phyloP scores from a whole-genome alignment of 2,329 filamentous ascomycete genomes.

The Xylaria sp. region DNA sequence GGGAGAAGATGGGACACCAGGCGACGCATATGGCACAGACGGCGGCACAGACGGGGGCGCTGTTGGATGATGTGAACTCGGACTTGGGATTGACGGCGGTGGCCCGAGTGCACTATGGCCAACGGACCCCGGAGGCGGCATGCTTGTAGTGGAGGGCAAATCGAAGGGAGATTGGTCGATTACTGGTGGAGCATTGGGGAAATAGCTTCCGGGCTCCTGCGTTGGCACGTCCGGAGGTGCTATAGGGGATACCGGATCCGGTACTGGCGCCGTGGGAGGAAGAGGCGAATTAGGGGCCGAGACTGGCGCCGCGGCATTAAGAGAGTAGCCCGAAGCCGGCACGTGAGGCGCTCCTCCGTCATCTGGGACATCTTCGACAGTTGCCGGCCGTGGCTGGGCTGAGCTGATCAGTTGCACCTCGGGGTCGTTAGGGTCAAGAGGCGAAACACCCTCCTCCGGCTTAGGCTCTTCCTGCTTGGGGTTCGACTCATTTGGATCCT shows the following conservation, averaged over 20 bases:
- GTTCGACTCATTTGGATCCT: slow-evolving; percentile 92
- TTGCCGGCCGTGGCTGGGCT: slow-evolving; percentile 54
- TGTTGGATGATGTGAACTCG: slow-evolving; percentile 40
- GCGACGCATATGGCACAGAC: slow-evolving; percentile 49
- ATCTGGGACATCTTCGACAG: slow-evolving; percentile 66
- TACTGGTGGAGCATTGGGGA: slow-evolving; percentile 41
- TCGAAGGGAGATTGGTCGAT: slow-evolving; percentile 42
- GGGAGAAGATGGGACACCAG: slow-evolving; percentile 46
- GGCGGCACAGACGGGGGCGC: slow-evolving; percentile 49
- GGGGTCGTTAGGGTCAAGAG: slow-evolving; percentile 71
- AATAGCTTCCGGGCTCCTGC: slow-evolving; percentile 47
- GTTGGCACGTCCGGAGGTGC: slow-evolving; percentile 46
- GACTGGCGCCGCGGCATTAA: slow-evolving; percentile 50
- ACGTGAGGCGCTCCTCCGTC: slow-evolving; percentile 49
- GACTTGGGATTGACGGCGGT: slow-evolving; percentile 45
- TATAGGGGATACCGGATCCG: slow-evolving; percentile 51
- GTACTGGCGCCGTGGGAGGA: slow-evolving; percentile 43
- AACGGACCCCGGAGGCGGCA: slow-evolving; percentile 47
- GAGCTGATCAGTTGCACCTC: slow-evolving; percentile 67
- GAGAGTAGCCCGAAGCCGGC: slow-evolving; percentile 44
- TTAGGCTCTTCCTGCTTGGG: slow-evolving; percentile 70
- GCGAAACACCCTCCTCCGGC: slow-evolving; percentile 57
- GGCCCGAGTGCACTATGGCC: slow-evolving; percentile 37
- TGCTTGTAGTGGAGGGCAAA: slow-evolving; percentile 47
- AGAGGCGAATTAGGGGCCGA: slow-evolving; percentile 52